Evolutionary conservation across 2,329 filamentous ascomycete species (phyloP).

Genomic region (Fusarium pseudonygamai): DNA sequence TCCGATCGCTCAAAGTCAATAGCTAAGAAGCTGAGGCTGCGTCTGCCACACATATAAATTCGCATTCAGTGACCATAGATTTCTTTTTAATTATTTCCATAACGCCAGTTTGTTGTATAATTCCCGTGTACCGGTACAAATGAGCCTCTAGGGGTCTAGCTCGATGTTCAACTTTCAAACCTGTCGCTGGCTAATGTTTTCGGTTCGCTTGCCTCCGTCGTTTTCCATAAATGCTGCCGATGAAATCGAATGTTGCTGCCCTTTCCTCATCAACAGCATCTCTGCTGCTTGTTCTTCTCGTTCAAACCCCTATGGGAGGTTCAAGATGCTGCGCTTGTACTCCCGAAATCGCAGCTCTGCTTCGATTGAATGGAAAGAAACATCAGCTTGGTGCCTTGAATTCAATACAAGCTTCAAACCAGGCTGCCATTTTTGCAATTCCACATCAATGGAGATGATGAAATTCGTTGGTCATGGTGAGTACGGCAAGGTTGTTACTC

Average conservation of each 20-base stretch:
- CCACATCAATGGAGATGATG: background rate
- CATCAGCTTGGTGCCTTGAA: background rate
- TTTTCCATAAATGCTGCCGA: background rate
- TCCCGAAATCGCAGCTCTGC: background rate
- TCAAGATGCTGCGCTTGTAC: background rate
- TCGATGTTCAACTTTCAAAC: conserved; percentile 20
- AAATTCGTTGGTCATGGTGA: background rate
- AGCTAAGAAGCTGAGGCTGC: background rate
- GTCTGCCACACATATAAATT: background rate
- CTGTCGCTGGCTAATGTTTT: background rate
- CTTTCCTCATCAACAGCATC: background rate
- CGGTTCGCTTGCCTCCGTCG: background rate
- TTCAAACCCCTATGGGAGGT: background rate
- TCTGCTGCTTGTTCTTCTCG: background rate
- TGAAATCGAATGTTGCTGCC: background rate
- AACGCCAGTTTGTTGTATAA: background rate
- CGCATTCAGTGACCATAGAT: background rate
- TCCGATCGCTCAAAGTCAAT: background rate
- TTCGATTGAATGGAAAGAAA: background rate
- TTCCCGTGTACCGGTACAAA: background rate
- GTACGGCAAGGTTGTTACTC: background rate
- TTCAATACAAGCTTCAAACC: background rate
- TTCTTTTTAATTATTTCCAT: background rate
- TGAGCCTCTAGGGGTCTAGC: background rate
- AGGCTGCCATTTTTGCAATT: background rate